Percentiles rank a stretch among this genome's conserved stretches.
These are phyloP conservation scores for Trametes hirsuta DNA, from an alignment of 1,284 basidiomycete genomes.

Conservation along the genomic window DNA sequence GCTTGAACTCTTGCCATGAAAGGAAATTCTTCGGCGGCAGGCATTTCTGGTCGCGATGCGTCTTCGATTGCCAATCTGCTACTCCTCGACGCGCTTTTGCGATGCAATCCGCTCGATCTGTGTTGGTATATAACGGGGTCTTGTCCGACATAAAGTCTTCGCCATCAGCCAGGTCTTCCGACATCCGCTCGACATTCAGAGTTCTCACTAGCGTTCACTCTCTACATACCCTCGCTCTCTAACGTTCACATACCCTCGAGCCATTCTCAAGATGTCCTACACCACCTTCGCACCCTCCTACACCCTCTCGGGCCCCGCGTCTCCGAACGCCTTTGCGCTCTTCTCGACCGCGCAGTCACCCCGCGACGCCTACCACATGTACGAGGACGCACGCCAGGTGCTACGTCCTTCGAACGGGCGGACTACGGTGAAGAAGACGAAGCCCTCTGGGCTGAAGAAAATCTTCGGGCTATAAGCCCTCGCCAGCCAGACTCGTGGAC, in stretches of 20 bases:
- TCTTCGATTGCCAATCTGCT: conserved; percentile 10
- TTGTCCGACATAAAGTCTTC: not conserved
- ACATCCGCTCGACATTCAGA: not conserved
- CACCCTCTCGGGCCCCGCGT: conserved; percentile 22
- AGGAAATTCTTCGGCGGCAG: too few species aligned
- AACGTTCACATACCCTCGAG: not conserved
- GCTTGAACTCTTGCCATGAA: conserved; percentile 6
- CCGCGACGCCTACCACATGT: conserved; percentile 31
- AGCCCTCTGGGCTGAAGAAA: conserved; percentile 29
- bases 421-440: conserved; percentile 17
- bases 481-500: not conserved
- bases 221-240: not conserved
- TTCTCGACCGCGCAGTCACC: conserved; percentile 31
- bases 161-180: conserved; percentile 9
- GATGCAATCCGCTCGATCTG: conserved; percentile 9
- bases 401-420: conserved; percentile 20
- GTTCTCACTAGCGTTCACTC: conserved; percentile 1
- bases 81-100: not conserved
- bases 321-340: conserved; percentile 31
- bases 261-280: conserved; percentile 23
- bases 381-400: conserved; percentile 30
- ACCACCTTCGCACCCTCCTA: conserved; percentile 15
- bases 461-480: conserved; percentile 22
- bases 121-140: conserved; percentile 5
- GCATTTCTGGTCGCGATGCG: not conserved